These are phyloP conservation scores for Trichosporon coremiiforme DNA, from an alignment of 1,284 basidiomycete genomes.

Conservation along the genomic window DNA sequence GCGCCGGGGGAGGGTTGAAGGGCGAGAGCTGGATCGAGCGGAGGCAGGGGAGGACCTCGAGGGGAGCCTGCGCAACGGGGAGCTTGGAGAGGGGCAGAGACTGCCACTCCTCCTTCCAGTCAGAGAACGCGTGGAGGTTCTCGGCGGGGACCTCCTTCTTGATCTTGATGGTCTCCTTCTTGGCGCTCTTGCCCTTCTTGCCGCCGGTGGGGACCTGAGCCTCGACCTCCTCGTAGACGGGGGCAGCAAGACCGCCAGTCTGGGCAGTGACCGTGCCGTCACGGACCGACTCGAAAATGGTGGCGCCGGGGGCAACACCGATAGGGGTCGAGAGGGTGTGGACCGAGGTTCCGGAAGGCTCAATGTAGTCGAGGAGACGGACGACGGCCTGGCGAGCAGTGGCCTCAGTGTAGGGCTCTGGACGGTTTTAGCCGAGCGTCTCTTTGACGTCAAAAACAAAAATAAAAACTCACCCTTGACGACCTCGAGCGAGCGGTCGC, in stretches of 20 bases:
- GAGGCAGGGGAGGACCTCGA: constrained; percentile 53
- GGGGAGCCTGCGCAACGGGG: constrained; percentile 50
- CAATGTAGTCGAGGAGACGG: constrained; percentile 58
- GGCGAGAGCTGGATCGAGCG: constrained; percentile 60
- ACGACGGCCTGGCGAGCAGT: constrained; percentile 59
- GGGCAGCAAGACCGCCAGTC: constrained; percentile 31
- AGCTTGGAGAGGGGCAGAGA: constrained; percentile 45
- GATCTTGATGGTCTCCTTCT: constrained; percentile 49
- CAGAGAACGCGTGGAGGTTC: constrained; percentile 54
- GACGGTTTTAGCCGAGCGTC: background rate
- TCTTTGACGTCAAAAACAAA: too few species aligned
- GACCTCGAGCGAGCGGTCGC: constrained; percentile 51
- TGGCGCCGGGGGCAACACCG: constrained; percentile 58
- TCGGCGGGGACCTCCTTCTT: constrained; percentile 45
- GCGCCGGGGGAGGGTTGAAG: constrained; percentile 64
- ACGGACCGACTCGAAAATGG: constrained; percentile 59
- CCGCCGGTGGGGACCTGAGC: constrained; percentile 38
- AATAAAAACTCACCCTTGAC: constrained; percentile 46
- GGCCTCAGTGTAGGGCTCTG: constrained; percentile 60
- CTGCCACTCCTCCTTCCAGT: constrained; percentile 49
- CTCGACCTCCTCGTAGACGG: constrained; percentile 45
- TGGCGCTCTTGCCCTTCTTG: constrained; percentile 42
- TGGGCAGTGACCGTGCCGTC: constrained; percentile 50
- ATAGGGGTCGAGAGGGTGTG: constrained; percentile 54
- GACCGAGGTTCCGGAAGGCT: constrained; percentile 55